Base-by-base conservation (phyloP, 257 asterid species). In the Ajuga chamaepitys region DNA sequence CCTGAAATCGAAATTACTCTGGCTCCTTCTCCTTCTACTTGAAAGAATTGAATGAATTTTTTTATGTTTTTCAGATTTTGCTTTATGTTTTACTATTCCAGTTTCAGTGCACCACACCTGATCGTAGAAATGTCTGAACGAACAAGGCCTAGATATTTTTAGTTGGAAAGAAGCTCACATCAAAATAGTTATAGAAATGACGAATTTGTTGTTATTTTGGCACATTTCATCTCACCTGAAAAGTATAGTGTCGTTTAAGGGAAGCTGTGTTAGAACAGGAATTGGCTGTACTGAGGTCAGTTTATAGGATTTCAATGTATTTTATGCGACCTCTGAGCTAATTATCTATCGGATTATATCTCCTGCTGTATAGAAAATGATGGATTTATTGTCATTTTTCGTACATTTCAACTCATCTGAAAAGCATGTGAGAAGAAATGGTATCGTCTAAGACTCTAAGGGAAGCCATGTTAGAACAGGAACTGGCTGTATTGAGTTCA, bases 71-170 rank as follows among this genome's bases (percentile, higher is more conserved):
- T n/a, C 48, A 67, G 68, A 58, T 48, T 41, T 59, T 34, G 12
- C 17, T 40, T 35, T 14, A 37, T 30, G 41, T 51, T 40, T 41
- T 55, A 9, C 40, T 51, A n/a, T n/a, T 44, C 9, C 32, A 24
- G 25, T 54, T 34, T 20, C 32, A 7, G 44, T 66, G 30, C n/a
- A 17, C 59, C 26, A 38, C 41, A 59, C 35, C 64, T 68, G 78
- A 30, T 74, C 58, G 85, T 67, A 28, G 70, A 80, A 77, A 74
- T 70, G 35, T 34, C 80, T 38, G 21, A 70, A 46, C 66, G 70
- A 58, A 18, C 26, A 26, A 8, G 4, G 3, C 40, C 47, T 52
- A 34, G 7, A 18, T 2, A 20, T 13, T 47, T 51, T 26, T 32
- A 28, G 61, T n/a, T 17, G 14, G 73, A 59, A 66, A 8, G 21